Base-by-base conservation (phyloP, 768 basidiomycete species). In the Tubosaeta sp. region DNA sequence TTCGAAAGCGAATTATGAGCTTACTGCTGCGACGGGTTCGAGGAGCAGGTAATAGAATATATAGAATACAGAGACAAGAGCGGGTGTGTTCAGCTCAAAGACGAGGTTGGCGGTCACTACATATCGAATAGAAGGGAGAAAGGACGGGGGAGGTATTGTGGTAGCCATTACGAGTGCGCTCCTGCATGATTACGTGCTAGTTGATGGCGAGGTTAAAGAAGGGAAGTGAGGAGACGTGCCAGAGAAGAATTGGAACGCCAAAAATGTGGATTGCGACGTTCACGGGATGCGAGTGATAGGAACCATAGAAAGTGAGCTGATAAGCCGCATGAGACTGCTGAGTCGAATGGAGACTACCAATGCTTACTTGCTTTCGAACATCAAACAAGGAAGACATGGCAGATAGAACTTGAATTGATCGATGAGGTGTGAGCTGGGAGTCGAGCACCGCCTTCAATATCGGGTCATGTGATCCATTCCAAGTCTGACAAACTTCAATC, bases 291-390 rank as follows among this genome's bases (percentile, higher is more conserved):
- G 83, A 76, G 69, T 97, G 94, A 71, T 97, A 97, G 46, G 92
- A 86, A 17, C 91, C 92, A 67, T 97, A 97, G 76, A 95, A 95
- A 25, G 85, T 76, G 64, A 97, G 79, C 92, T 97, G 55, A 25
- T 47, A 54, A 53, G 34, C 48, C 47, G 34, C 46, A 51, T 50
- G 42, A 8, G 9, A 43, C 46, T 31, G 46, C 22, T 46, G 34
- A 44, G 25, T 48, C 61, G 29, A 55, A 52, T 52, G 48, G 38
- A 46, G 25, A 45, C 16, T 12, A 39, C 49, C 34, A 13, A 34
- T 29, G 47, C 67, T 41, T 56, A 85, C 88, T 75, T 91, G 88
- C 37, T 83, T 80, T 58, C 86, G 75, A 50, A 90, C 78, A 65
- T 90, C 78, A 65, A 91, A 78, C 54, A 88, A 33, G 62, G 66